These are phyloP conservation scores for Limonium bicolor DNA, from an alignment of 148 eudicot genomes.

Conservation along the genomic window DNA sequence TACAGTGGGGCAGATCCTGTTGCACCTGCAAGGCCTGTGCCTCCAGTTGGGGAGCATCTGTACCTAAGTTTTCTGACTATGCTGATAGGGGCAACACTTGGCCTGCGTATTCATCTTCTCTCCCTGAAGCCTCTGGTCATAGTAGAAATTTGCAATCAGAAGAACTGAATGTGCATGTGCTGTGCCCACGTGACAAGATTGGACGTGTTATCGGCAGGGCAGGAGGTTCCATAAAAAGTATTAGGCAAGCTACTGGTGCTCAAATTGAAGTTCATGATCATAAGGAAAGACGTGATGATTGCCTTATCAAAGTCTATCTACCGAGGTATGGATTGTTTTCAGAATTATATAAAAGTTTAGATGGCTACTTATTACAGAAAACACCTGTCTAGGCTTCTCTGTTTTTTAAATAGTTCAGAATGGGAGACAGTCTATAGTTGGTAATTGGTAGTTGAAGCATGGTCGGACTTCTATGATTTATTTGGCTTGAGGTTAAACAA, in stretches of 20 bases:
- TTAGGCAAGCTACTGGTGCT: conserved; percentile 85
- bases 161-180: conserved; percentile 52
- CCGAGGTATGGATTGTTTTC: conserved; percentile 48
- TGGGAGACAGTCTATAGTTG: too few relatives aligned
- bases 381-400: too few relatives aligned
- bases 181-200: conserved; percentile 73
- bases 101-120: conserved; percentile 60
- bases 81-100: conserved; percentile 47
- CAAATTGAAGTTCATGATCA: conserved; percentile 64
- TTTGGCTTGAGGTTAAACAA: too few relatives aligned
- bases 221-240: conserved; percentile 61
- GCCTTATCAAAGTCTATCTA: conserved; percentile 42
- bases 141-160: conserved; percentile 44
- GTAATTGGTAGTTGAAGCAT: too few relatives aligned
- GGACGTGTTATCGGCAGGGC: conserved; percentile 97
- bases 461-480: too few relatives aligned
- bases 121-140: too few relatives aligned
- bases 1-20: conserved; percentile 48
- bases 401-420: too few relatives aligned
- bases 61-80: conserved; percentile 44
- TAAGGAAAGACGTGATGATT: conserved; percentile 39
- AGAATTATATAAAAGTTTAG: too few relatives aligned
- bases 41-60: conserved; percentile 52
- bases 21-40: conserved; percentile 38
- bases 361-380: too few relatives aligned